Evolutionary conservation across 2,329 filamentous ascomycete species (phyloP).

Genomic region (Fusarium nematophilum): DNA sequence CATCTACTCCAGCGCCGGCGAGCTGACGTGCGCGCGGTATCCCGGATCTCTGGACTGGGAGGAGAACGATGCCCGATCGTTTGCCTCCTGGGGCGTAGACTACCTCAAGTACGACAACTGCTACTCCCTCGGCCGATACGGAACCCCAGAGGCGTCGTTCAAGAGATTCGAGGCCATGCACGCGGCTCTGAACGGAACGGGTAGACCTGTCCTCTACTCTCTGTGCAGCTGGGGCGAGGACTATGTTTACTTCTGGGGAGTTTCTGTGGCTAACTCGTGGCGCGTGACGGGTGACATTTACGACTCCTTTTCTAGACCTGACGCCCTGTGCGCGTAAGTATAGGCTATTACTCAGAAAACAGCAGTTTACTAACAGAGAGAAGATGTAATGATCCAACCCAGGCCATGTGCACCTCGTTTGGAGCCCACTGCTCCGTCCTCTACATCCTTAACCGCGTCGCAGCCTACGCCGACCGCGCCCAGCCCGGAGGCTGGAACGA

Average conservation of each 20-base stretch:
- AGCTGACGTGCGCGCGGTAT: conserved; percentile 22
- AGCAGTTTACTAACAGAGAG: too few species aligned
- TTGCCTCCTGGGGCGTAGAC: conserved; percentile 27
- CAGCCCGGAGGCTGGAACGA: too few species aligned
- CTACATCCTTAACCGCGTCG: too few species aligned
- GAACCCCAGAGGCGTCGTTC: not conserved
- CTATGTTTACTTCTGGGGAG: conserved; percentile 28
- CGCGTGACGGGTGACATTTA: conserved; percentile 23
- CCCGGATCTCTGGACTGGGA: conserved; percentile 24
- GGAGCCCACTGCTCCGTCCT: too few species aligned
- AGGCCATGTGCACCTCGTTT: too few species aligned
- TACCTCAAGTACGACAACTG: conserved; percentile 31
- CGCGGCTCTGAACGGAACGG: conserved; percentile 12
- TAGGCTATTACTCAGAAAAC: too few species aligned
- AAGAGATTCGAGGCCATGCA: conserved; percentile 25
- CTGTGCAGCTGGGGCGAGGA: conserved; percentile 29
- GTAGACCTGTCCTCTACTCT: conserved; percentile 25
- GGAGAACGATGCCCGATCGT: conserved; percentile 17
- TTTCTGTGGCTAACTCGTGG: conserved; percentile 25
- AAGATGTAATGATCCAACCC: too few species aligned
- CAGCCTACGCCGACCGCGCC: too few species aligned
- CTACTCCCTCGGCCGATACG: conserved; percentile 16
- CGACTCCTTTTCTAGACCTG: too few species aligned
- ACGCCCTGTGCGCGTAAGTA: too few species aligned
- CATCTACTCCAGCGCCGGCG: conserved; percentile 14